A percentile compares a stretch with the other conserved stretches of the same genome.
phyloP scores from a whole-genome alignment of 2,329 filamentous ascomycete species.

The Exophiala xenobiotica region DNA sequence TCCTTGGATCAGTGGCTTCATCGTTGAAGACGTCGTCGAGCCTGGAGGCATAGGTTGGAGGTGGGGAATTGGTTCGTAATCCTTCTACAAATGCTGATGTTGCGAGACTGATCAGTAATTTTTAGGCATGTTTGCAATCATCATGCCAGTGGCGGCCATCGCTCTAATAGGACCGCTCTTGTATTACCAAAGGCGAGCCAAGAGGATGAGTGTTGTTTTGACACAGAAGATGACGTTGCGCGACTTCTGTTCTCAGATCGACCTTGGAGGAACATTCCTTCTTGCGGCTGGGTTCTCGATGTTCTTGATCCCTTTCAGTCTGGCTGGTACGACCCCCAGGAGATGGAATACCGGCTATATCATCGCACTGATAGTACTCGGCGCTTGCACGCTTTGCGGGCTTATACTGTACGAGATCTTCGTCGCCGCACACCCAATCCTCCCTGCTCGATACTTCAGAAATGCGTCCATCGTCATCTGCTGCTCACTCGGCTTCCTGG shows the following conservation, averaged over 20 bases:
- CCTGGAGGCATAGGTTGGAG: constrained; percentile 42
- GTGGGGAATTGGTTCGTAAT: constrained; percentile 38
- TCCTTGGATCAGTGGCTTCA: constrained; percentile 44
- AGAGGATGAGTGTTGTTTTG: constrained; percentile 32
- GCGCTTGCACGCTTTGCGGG: constrained; percentile 41
- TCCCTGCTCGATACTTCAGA: constrained; percentile 49
- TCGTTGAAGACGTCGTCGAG: constrained; percentile 41
- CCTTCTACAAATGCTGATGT: not conserved
- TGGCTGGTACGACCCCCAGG: constrained; percentile 44
- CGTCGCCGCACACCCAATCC: constrained; percentile 46
- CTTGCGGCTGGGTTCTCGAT: constrained; percentile 51
- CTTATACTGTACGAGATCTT: constrained; percentile 52
- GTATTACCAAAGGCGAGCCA: constrained; percentile 39
- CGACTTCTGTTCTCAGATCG: constrained; percentile 38
- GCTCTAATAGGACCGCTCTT: constrained; percentile 41
- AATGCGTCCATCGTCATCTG: constrained; percentile 45
- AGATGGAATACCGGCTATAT: constrained; percentile 50
- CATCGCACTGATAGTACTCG: constrained; percentile 46
- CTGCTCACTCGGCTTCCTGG: constrained; percentile 42
- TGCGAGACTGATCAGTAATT: not conserved
- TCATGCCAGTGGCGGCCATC: constrained; percentile 41
- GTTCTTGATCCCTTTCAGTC: constrained; percentile 49
- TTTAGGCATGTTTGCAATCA: constrained; percentile 41
- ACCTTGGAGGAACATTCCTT: constrained; percentile 45
- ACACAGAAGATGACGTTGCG: constrained; percentile 31